Evolutionary conservation across 306 rosid genomes (phyloP).

Genomic region (Vigna reflexopilosa): DNA sequence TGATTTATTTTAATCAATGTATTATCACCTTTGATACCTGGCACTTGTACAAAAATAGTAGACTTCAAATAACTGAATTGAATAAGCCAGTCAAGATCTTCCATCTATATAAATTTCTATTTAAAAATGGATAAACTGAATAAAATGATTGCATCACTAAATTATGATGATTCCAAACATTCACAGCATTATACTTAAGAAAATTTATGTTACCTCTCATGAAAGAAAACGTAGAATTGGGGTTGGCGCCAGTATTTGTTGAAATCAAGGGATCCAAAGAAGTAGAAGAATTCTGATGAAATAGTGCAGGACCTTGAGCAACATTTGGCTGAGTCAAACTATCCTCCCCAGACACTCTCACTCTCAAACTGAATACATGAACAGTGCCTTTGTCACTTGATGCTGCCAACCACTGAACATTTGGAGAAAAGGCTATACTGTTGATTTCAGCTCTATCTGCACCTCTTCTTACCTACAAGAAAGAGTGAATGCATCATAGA

Average conservation of each 20-base stretch:
- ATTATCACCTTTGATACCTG: conserved; percentile 23
- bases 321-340: conserved; percentile 50
- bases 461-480: conserved; percentile 87
- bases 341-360: conserved; percentile 78
- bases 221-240: conserved; percentile 87
- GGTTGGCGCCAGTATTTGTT: conserved; percentile 76
- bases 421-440: conserved; percentile 82
- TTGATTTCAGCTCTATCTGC: conserved; percentile 88
- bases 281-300: conserved; percentile 79
- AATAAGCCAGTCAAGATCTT: conserved; percentile 27
- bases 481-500: conserved; percentile 23
- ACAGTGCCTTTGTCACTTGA: conserved; percentile 97
- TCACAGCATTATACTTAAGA: conserved; percentile 17
- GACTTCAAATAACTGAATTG: conserved; percentile 32
- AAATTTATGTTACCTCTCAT: conserved; percentile 74
- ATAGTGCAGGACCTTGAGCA: conserved; percentile 59
- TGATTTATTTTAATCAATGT: background rate
- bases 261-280: conserved; percentile 81
- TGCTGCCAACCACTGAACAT: conserved; percentile 93
- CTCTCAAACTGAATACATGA: conserved; percentile 87
- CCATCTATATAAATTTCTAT: background rate
- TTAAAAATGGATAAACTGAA: conserved; percentile 10
- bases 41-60: conserved; percentile 14
- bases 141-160: conserved; percentile 29
- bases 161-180: conserved; percentile 33